Evolutionary conservation across 2,329 filamentous ascomycete genomes (phyloP).

Genomic region (Ophiostoma angusticollis): DNA sequence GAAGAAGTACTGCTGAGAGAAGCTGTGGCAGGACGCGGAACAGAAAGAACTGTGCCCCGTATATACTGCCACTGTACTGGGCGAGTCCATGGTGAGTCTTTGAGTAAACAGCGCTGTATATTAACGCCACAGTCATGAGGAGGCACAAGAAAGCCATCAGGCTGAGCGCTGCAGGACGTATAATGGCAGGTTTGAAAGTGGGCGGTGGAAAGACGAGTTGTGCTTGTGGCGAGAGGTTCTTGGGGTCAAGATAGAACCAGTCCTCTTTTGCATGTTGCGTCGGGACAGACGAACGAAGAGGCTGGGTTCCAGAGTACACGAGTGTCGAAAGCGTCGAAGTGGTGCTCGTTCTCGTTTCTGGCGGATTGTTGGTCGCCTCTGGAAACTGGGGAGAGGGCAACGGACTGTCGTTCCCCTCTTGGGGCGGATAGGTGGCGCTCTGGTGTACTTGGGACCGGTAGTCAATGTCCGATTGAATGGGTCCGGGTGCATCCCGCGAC

Average conservation of each 20-base stretch:
- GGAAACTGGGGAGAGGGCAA: not conserved
- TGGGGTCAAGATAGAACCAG: slow-evolving; percentile 8
- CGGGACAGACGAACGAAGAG: slow-evolving; percentile 1
- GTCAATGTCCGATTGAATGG: not conserved
- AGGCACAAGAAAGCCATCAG: slow-evolving; percentile 48
- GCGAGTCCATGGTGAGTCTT: slow-evolving; percentile 49
- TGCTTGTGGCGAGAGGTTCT: slow-evolving; percentile 4
- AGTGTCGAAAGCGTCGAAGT: slow-evolving; percentile 13
- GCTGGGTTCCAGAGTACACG: slow-evolving; percentile 3
- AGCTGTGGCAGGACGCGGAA: slow-evolving; percentile 78
- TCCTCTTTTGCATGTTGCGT: slow-evolving; percentile 8
- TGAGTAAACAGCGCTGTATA: slow-evolving; percentile 62
- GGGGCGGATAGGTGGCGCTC: not conserved
- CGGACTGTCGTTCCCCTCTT: not conserved
- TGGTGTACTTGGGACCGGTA: slow-evolving; percentile 1
- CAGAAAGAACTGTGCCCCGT: slow-evolving; percentile 66
- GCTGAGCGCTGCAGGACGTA: slow-evolving; percentile 54
- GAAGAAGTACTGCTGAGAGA: slow-evolving; percentile 53
- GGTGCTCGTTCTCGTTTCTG: slow-evolving; percentile 1
- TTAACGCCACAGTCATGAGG: slow-evolving; percentile 57
- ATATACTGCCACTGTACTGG: slow-evolving; percentile 51
- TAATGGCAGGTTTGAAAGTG: slow-evolving; percentile 57
- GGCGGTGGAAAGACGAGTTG: slow-evolving; percentile 24
- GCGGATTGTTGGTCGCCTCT: not conserved
- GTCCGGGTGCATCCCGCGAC: not conserved